Percentiles rank a stretch among this genome's conserved stretches.
phyloP scores from a whole-genome alignment of 2,329 filamentous ascomycete species.

The Hirsutella rhossiliensis region DNA sequence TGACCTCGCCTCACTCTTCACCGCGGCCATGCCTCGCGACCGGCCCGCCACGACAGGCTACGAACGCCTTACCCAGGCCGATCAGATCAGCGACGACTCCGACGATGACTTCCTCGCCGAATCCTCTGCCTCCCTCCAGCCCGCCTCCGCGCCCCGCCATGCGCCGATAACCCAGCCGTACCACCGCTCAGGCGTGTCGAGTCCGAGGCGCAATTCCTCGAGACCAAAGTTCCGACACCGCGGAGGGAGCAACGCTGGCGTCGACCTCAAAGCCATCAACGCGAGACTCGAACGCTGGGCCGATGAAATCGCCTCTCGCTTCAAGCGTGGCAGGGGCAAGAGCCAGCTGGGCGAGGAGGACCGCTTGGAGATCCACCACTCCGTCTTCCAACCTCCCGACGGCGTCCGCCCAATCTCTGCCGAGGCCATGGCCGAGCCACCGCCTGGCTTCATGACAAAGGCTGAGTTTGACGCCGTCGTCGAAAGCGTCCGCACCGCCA shows the following conservation, averaged over 20 bases:
- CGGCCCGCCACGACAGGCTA: slow-evolving; percentile 71
- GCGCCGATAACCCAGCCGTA: slow-evolving; percentile 50
- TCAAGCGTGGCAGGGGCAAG: slow-evolving; percentile 74
- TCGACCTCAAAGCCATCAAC: slow-evolving; percentile 98
- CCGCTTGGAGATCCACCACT: slow-evolving; percentile 89
- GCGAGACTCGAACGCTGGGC: slow-evolving; percentile 91
- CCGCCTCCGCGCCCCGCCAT: slow-evolving; percentile 49
- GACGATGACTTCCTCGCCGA: slow-evolving; percentile 49
- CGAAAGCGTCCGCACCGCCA: slow-evolving; percentile 80
- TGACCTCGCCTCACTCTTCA: not conserved
- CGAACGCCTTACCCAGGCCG: slow-evolving; percentile 72
- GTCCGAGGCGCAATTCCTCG: slow-evolving; percentile 29
- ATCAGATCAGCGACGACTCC: slow-evolving; percentile 61
- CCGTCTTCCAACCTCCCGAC: slow-evolving; percentile 88
- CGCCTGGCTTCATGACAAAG: slow-evolving; percentile 59
- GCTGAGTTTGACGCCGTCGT: slow-evolving; percentile 79
- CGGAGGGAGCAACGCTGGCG: slow-evolving; percentile 65
- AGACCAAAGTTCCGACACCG: slow-evolving; percentile 32
- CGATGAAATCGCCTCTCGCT: slow-evolving; percentile 93
- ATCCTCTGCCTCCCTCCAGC: slow-evolving; percentile 43
- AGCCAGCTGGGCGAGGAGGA: slow-evolving; percentile 66
- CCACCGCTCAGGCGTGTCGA: slow-evolving; percentile 47
- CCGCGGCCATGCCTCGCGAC: slow-evolving; percentile 45
- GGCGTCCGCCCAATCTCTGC: slow-evolving; percentile 70
- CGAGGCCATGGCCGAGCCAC: slow-evolving; percentile 54